Evolutionary conservation across 495 filamentous ascomycete genomes (phyloP).

Genomic region (Aspergillus sclerotiicarbonarius): DNA sequence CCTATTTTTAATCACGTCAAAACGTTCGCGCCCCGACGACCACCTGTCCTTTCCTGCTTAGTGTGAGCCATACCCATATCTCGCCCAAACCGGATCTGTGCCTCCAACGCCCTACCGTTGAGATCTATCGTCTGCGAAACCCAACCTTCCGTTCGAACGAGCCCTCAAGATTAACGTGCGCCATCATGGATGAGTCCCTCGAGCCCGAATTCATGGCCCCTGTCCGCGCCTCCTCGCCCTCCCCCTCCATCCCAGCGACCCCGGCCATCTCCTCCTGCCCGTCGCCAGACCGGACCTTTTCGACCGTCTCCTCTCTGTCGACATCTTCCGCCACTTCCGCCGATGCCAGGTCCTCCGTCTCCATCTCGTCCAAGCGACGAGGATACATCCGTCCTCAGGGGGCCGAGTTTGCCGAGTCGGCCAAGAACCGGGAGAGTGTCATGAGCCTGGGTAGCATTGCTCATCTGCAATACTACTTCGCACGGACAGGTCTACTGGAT

Average conservation of each 20-base stretch:
- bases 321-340: slow-evolving; percentile 60
- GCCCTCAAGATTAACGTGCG: slow-evolving; percentile 14
- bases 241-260: slow-evolving; percentile 56
- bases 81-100: not conserved
- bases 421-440: slow-evolving; percentile 85
- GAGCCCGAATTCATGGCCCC: slow-evolving; percentile 26
- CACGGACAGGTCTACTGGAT: slow-evolving; percentile 87
- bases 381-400: slow-evolving; percentile 90
- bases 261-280: slow-evolving; percentile 63
- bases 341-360: slow-evolving; percentile 53
- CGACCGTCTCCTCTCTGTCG: slow-evolving; percentile 71
- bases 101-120: slow-evolving; percentile 1
- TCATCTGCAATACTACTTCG: slow-evolving; percentile 97
- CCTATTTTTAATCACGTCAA: slow-evolving; percentile 18
- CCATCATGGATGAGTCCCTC: slow-evolving; percentile 34
- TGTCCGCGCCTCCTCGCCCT: slow-evolving; percentile 54
- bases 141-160: slow-evolving; percentile 5
- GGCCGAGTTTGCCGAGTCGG: slow-evolving; percentile 87
- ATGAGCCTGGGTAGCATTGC: slow-evolving; percentile 95
- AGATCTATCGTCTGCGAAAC: slow-evolving; percentile 7
- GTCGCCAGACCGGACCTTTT: slow-evolving; percentile 70
- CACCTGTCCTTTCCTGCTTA: slow-evolving; percentile 22
- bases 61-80: slow-evolving; percentile 1
- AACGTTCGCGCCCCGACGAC: slow-evolving; percentile 17
- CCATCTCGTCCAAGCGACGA: slow-evolving; percentile 59